A percentile compares a stretch with the other conserved stretches of the same genome.
These are phyloP conservation scores for Pterocarpus macrocarpus DNA, from an alignment of 306 rosid species.

Conservation along the genomic window DNA sequence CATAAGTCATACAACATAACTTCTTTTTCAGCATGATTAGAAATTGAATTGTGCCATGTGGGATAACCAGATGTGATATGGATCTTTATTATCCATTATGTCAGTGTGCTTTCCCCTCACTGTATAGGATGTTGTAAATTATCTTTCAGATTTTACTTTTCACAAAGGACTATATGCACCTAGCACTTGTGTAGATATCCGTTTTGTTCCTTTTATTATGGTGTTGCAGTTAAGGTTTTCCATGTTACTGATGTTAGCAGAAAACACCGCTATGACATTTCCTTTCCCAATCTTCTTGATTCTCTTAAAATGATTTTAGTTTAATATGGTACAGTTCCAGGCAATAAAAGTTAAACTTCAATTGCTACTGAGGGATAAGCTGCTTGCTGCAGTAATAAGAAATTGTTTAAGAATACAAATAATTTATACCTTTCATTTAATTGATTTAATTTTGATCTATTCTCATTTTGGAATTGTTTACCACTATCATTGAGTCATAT, in stretches of 20 bases:
- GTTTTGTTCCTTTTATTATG: not conserved
- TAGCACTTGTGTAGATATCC: constrained; percentile 14
- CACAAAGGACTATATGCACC: not conserved
- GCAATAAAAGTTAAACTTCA: not conserved
- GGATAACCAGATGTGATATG: constrained; percentile 11
- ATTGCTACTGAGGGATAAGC: not conserved
- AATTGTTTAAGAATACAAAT: not conserved
- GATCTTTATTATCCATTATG: not conserved
- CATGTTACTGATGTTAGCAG: not conserved
- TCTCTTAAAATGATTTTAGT: not conserved
- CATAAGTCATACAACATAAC: constrained; percentile 10
- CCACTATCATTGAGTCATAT: not conserved
- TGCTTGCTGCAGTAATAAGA: constrained; percentile 32
- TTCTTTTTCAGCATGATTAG: not conserved
- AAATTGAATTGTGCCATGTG: constrained; percentile 12
- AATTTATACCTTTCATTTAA: not conserved
- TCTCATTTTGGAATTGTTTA: not conserved
- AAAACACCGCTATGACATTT: constrained; percentile 4
- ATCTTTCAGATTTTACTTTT: constrained; percentile 15
- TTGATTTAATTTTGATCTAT: not conserved
- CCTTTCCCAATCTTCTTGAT: not conserved
- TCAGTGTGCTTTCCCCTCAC: not conserved
- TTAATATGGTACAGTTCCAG: constrained; percentile 5
- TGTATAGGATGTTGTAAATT: not conserved
- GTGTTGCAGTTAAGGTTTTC: not conserved